Evolutionary conservation across 106 monocot species (phyloP).

Genomic region (Phalaenopsis aphrodite): DNA sequence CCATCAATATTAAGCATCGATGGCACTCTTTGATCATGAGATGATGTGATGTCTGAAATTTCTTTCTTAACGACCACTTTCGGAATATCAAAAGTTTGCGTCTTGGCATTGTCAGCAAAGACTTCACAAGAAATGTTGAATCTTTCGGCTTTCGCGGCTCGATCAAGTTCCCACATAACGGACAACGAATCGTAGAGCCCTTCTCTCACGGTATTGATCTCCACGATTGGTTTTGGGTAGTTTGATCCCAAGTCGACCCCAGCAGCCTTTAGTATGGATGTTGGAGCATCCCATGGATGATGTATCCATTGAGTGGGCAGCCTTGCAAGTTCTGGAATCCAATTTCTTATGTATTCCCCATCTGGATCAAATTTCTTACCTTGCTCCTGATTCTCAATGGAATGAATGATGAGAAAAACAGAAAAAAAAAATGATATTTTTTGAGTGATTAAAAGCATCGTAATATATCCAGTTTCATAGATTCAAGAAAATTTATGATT

Average conservation of each 20-base stretch:
- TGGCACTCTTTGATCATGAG: constrained; percentile 62
- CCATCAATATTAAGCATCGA: constrained; percentile 20
- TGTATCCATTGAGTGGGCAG: constrained; percentile 88
- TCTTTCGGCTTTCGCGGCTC: constrained; percentile 15
- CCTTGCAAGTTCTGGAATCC: constrained; percentile 81
- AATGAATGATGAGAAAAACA: not conserved
- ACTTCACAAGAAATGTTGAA: constrained; percentile 28
- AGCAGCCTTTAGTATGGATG: constrained; percentile 48
- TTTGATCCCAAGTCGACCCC: constrained; percentile 77
- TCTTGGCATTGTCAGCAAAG: constrained; percentile 46
- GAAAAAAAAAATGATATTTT: not conserved
- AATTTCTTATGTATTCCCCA: constrained; percentile 72
- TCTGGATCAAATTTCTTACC: constrained; percentile 68
- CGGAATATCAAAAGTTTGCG: constrained; percentile 53
- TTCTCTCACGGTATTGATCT: constrained; percentile 44
- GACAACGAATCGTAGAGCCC: constrained; percentile 53
- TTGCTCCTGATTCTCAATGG: constrained; percentile 45
- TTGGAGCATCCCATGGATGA: constrained; percentile 82
- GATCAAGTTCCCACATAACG: constrained; percentile 74
- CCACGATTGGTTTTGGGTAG: constrained; percentile 71
- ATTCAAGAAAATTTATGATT: not conserved
- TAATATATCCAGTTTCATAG: not conserved
- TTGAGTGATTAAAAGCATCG: not conserved
- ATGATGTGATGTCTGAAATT: constrained; percentile 22
- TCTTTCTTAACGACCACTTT: constrained; percentile 51